These are phyloP conservation scores for Syzygium jambos DNA, from an alignment of 345 rosid species.

Conservation along the genomic window DNA sequence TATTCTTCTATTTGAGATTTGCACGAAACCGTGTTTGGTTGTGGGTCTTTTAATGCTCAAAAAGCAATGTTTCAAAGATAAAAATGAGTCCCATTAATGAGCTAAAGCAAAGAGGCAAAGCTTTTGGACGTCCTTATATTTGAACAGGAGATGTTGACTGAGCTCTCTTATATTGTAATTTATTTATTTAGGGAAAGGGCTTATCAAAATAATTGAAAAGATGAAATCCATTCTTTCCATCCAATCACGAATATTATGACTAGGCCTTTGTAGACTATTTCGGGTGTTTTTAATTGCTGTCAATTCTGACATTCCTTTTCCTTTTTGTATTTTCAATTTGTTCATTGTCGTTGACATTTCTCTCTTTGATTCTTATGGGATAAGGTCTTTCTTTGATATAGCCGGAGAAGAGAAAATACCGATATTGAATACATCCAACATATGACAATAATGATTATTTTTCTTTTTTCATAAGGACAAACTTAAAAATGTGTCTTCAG, in stretches of 20 bases:
- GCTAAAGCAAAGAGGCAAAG: background rate
- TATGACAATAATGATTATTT: too few relatives aligned
- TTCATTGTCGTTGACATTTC: too few relatives aligned
- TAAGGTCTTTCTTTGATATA: too few relatives aligned
- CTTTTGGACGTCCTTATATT: background rate
- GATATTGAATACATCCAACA: too few relatives aligned
- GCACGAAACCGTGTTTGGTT: background rate
- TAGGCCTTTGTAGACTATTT: too few relatives aligned
- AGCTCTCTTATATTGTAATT: background rate
- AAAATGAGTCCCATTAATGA: background rate
- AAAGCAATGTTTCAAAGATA: background rate
- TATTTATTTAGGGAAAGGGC: background rate
- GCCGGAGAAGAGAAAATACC: too few relatives aligned
- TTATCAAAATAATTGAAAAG: background rate
- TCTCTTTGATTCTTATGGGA: too few relatives aligned
- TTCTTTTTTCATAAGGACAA: too few relatives aligned
- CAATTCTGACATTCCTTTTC: too few relatives aligned
- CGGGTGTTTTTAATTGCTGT: too few relatives aligned
- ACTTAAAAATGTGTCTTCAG: too few relatives aligned
- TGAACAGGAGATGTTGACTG: background rate
- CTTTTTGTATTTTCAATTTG: too few relatives aligned
- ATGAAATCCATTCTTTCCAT: background rate
- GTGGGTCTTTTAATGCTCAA: background rate
- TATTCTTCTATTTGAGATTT: background rate
- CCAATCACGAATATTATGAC: background rate